These are phyloP conservation scores for Candida broadrunensis DNA, from an alignment of 805 yeast genomes.

Conservation along the genomic window DNA sequence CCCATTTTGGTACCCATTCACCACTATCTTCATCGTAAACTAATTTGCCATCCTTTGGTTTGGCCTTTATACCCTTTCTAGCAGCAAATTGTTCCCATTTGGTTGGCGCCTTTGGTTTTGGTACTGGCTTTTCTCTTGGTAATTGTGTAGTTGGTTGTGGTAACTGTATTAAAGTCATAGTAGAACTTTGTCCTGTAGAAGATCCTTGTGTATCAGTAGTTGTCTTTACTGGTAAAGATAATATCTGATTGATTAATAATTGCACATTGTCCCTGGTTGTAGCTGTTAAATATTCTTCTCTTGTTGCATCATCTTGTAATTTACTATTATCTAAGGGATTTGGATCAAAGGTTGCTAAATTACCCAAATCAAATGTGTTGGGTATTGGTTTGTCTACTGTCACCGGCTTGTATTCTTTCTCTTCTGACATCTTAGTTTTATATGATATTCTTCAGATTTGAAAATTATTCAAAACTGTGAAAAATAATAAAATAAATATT, in stretches of 20 bases:
- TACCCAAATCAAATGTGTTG: slow-evolving; percentile 84
- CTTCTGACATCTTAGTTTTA: slow-evolving; percentile 11
- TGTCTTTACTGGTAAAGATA: slow-evolving; percentile 84
- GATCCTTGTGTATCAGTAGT: slow-evolving; percentile 71
- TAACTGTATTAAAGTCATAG: slow-evolving; percentile 76
- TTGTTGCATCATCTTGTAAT: slow-evolving; percentile 50
- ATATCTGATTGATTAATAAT: slow-evolving; percentile 81
- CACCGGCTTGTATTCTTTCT: slow-evolving; percentile 55
- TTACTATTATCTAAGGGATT: slow-evolving; percentile 73
- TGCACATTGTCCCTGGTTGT: slow-evolving; percentile 91
- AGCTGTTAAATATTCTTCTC: slow-evolving; percentile 61
- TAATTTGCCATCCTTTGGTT: slow-evolving; percentile 84
- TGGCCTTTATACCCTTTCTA: slow-evolving; percentile 89
- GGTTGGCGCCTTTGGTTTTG: slow-evolving; percentile 88
- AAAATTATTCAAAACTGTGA: no score
- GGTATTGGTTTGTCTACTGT: slow-evolving; percentile 92
- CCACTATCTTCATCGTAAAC: slow-evolving; percentile 85
- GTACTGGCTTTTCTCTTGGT: slow-evolving; percentile 95
- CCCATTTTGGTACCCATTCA: slow-evolving; percentile 99
- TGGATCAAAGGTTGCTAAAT: slow-evolving; percentile 84
- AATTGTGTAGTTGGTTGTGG: slow-evolving; percentile 80
- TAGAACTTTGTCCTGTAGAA: slow-evolving; percentile 62
- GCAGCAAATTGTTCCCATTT: slow-evolving; percentile 97
- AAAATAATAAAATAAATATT: slow-evolving; percentile 4
- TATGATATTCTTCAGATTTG: no score